phyloP scores from a whole-genome alignment of 495 filamentous ascomycete species.

The Hyaloscypha variabilis region DNA sequence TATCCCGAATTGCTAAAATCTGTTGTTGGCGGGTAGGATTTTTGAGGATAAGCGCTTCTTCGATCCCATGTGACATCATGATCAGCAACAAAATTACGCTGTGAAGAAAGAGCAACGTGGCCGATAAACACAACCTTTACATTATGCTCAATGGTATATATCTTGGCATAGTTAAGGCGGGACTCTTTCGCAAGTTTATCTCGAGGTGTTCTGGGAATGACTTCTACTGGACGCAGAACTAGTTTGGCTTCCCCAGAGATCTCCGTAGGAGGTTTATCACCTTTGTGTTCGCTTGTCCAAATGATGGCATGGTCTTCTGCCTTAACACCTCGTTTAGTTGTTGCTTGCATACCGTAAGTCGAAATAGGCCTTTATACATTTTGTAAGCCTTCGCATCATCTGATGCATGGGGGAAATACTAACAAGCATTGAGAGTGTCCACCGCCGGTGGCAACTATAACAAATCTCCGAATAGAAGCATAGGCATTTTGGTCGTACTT shows the following conservation, averaged over 20 bases:
- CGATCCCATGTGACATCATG: conserved; percentile 20
- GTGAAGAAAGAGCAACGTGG: neutral
- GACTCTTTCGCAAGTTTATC: conserved; percentile 16
- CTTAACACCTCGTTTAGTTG: conserved; percentile 13
- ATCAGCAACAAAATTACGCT: neutral
- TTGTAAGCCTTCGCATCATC: neutral
- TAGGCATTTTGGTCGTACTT: neutral
- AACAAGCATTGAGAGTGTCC: conserved; percentile 22
- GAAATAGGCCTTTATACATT: conserved; percentile 17
- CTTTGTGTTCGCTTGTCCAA: too few species aligned
- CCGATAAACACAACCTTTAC: conserved; percentile 27
- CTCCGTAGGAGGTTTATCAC: neutral
- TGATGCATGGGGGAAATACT: neutral
- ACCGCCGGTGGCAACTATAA: conserved; percentile 6
- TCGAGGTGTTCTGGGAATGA: conserved; percentile 8
- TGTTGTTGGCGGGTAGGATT: too few species aligned
- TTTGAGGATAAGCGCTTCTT: too few species aligned
- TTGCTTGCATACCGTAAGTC: conserved; percentile 10
- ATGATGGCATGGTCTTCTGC: conserved; percentile 18
- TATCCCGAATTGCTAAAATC: too few species aligned
- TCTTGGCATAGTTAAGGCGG: conserved; percentile 25
- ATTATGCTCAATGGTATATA: conserved; percentile 28
- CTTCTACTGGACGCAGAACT: conserved; percentile 3
- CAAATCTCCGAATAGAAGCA: conserved; percentile 18
- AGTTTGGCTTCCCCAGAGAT: neutral